Conservation (phyloP, 1,284 basidiomycete species). For the Xerocomus cyaneibrunnescens region DNA sequence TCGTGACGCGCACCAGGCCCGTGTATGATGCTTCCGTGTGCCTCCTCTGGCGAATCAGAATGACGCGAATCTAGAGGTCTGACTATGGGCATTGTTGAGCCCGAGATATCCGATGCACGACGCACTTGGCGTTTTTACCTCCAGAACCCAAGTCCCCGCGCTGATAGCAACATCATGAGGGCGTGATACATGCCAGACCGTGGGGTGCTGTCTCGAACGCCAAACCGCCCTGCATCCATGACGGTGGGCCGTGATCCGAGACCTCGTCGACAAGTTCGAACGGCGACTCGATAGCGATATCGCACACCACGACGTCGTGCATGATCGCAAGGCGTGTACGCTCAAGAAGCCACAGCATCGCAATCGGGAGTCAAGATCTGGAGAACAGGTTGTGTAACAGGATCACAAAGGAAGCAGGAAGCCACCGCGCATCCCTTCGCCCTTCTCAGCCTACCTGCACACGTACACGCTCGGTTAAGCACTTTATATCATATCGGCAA, state of each 20-base stretch:
- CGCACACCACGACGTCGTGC: not conserved
- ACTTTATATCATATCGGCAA: conserved; percentile 7
- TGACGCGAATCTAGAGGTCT: not conserved
- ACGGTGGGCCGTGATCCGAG: not conserved
- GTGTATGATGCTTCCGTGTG: not conserved
- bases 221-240: not conserved
- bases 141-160: not conserved
- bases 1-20: not conserved
- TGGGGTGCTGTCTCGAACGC: conserved; percentile 13
- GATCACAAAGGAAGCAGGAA: conserved; percentile 7
- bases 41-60: not conserved
- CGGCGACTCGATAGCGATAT: conserved; percentile 14
- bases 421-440: conserved; percentile 14
- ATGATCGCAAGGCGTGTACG: conserved; percentile 4
- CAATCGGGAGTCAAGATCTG: not conserved
- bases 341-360: conserved; percentile 1
- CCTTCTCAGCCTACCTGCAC: conserved; percentile 5
- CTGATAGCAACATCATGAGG: not conserved
- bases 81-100: not conserved
- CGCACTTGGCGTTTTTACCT: not conserved
- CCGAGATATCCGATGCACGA: not conserved
- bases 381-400: not conserved
- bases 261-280: conserved; percentile 6
- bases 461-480: not conserved
- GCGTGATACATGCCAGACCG: not conserved